These are phyloP conservation scores for Pseudogymnoascus sp. DNA, from an alignment of 2,329 filamentous ascomycete species.

Conservation along the genomic window DNA sequence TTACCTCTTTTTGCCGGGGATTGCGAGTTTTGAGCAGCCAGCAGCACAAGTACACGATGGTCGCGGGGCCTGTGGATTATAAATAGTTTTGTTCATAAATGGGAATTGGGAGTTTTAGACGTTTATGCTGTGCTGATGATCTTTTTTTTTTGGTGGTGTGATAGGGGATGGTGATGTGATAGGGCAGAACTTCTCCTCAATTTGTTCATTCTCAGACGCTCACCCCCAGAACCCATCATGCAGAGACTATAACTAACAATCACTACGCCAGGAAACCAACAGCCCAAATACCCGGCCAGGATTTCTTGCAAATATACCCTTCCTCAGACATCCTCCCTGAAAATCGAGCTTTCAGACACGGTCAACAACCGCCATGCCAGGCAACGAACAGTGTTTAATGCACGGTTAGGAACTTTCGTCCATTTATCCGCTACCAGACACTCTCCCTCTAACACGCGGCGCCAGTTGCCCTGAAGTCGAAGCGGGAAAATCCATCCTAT, in stretches of 20 bases:
- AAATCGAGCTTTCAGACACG: no score
- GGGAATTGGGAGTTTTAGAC: not conserved
- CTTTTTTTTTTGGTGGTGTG: not conserved
- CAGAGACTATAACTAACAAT: no score
- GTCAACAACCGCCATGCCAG: not conserved
- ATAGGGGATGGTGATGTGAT: not conserved
- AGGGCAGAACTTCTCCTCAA: no score
- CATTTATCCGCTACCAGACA: not conserved
- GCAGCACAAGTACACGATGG: conserved; percentile 7
- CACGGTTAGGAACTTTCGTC: not conserved
- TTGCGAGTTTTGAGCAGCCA: not conserved
- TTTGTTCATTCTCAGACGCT: no score
- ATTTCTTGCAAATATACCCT: no score
- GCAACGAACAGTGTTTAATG: not conserved
- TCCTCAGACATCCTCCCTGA: no score
- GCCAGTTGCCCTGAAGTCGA: not conserved
- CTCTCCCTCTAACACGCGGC: no score
- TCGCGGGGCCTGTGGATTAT: conserved; percentile 6
- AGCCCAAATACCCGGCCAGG: no score
- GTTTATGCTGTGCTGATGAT: not conserved
- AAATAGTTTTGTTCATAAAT: conserved; percentile 9
- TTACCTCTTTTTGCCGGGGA: not conserved
- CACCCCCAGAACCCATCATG: no score
- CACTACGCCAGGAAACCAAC: no score
- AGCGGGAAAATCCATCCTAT: not conserved